Percentiles rank a stretch among this genome's conserved stretches.
Conservation (phyloP, 2,329 filamentous ascomycete genomes). For the Canariomyces notabilis region DNA sequence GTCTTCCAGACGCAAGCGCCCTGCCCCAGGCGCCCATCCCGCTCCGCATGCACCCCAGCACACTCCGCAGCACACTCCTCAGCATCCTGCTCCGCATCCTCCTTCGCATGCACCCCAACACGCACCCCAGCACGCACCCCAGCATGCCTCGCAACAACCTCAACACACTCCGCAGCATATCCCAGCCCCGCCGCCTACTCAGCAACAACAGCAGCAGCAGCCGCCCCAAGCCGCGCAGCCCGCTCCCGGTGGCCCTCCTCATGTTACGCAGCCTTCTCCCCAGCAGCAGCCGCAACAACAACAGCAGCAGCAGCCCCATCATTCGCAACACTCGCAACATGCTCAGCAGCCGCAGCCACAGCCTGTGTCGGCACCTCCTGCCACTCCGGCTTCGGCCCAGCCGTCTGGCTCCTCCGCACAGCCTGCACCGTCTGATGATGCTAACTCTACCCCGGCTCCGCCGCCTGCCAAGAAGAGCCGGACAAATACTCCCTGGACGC, state of each 20-base stretch:
- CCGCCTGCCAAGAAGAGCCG: slow-evolving; percentile 81
- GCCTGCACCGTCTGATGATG: slow-evolving; percentile 30
- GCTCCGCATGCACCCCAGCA: slow-evolving; percentile 27
- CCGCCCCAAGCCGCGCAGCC: slow-evolving; percentile 19
- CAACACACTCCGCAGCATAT: slow-evolving; percentile 32
- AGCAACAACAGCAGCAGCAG: slow-evolving; percentile 25
- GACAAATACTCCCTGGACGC: slow-evolving; percentile 98
- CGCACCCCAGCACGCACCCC: slow-evolving; percentile 25
- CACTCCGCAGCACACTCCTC: slow-evolving; percentile 25
- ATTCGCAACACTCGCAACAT: slow-evolving; percentile 15
- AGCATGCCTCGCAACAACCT: slow-evolving; percentile 29
- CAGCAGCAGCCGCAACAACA: slow-evolving; percentile 4
- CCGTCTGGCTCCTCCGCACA: slow-evolving; percentile 33
- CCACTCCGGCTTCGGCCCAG: slow-evolving; percentile 27
- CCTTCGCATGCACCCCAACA: slow-evolving; percentile 24
- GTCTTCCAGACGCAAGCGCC: slow-evolving; percentile 34
- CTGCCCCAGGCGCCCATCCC: slow-evolving; percentile 22
- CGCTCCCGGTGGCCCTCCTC: slow-evolving; percentile 12
- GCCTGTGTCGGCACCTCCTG: slow-evolving; percentile 25
- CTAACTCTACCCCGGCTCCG: slow-evolving; percentile 34
- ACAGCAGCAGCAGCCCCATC: slow-evolving; percentile 4
- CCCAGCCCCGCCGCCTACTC: slow-evolving; percentile 16
- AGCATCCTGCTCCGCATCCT: slow-evolving; percentile 22
- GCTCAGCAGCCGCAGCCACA: slow-evolving; percentile 26
- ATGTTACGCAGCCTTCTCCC: slow-evolving; percentile 10